Conservation (phyloP, 805 yeast genomes). For the Schizosaccharomyces osmophilus region DNA sequence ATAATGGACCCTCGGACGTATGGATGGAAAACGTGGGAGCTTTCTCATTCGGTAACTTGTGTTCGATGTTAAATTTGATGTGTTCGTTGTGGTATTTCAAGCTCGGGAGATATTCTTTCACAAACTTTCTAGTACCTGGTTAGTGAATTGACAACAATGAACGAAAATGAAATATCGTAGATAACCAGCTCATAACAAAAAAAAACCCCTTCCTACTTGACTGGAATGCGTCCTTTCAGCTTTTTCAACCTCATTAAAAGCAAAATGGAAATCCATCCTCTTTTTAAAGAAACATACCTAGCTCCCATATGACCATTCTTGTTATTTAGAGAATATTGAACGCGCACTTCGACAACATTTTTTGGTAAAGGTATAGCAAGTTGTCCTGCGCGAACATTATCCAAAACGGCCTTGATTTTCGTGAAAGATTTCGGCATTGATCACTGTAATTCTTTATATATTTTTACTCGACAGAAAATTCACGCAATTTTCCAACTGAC, state of each 20-base stretch:
- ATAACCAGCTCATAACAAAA: not conserved
- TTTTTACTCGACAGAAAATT: not conserved
- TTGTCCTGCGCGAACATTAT: conserved; percentile 6
- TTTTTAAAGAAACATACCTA: not conserved
- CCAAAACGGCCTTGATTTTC: not conserved
- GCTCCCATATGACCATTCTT: not conserved
- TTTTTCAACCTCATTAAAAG: not conserved
- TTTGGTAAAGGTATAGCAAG: conserved; percentile 2
- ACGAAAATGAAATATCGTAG: not conserved
- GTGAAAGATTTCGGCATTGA: not conserved
- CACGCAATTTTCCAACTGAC: not conserved
- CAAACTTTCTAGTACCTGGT: not conserved
- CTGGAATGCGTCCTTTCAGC: not conserved
- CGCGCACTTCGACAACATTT: not conserved
- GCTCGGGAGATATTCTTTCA: not conserved
- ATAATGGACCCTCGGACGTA: not conserved
- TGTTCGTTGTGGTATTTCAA: not conserved
- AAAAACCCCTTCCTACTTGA: not conserved
- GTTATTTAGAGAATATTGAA: not conserved
- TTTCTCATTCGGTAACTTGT: not conserved
- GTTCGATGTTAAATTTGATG: not conserved
- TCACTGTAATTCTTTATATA: not conserved
- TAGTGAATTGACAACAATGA: not conserved
- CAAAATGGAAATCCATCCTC: not conserved
- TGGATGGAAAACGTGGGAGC: not conserved